A percentile compares a stretch with the other conserved stretches of the same genome.
Evolutionary conservation across 2,329 filamentous ascomycete species (phyloP).

Genomic region (Fusarium sacchari): DNA sequence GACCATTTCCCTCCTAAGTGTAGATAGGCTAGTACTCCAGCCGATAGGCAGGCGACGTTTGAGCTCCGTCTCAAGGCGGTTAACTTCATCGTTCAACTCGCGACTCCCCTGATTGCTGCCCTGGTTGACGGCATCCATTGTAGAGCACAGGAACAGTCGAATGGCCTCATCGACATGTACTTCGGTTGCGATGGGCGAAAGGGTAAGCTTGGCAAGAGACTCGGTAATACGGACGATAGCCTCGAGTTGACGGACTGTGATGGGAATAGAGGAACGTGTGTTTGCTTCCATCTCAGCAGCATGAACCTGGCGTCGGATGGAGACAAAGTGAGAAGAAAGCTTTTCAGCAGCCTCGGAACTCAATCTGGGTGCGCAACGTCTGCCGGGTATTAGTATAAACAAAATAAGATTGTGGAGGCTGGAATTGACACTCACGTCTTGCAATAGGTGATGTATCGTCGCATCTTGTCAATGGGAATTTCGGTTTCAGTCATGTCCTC

Average conservation of each 20-base stretch:
- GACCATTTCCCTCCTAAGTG: slow-evolving; percentile 88
- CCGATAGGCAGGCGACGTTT: slow-evolving; percentile 89
- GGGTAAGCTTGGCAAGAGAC: slow-evolving; percentile 88
- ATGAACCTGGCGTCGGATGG: slow-evolving; percentile 93
- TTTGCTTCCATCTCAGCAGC: slow-evolving; percentile 90
- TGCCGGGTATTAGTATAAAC: slow-evolving; percentile 52
- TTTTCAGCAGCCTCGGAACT: slow-evolving; percentile 93
- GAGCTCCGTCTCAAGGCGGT: slow-evolving; percentile 88
- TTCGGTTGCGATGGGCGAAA: slow-evolving; percentile 88
- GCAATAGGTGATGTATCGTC: slow-evolving; percentile 96
- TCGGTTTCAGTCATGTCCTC: slow-evolving; percentile 88
- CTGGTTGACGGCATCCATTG: slow-evolving; percentile 97
- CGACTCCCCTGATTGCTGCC: slow-evolving; percentile 84
- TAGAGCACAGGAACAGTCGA: slow-evolving; percentile 92
- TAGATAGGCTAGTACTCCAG: slow-evolving; percentile 92
- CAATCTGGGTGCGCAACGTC: slow-evolving; percentile 90
- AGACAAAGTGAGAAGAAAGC: slow-evolving; percentile 95
- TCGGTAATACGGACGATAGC: slow-evolving; percentile 98
- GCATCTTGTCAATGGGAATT: slow-evolving; percentile 96
- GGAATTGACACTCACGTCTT: slow-evolving; percentile 74
- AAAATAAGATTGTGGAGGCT: no score
- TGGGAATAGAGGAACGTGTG: slow-evolving; percentile 90
- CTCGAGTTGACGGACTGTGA: slow-evolving; percentile 96
- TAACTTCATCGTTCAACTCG: slow-evolving; percentile 90
- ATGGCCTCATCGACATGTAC: slow-evolving; percentile 97